Conservation (phyloP, 139 green algal genomes). For the Chlamydomonas sp. region DNA sequence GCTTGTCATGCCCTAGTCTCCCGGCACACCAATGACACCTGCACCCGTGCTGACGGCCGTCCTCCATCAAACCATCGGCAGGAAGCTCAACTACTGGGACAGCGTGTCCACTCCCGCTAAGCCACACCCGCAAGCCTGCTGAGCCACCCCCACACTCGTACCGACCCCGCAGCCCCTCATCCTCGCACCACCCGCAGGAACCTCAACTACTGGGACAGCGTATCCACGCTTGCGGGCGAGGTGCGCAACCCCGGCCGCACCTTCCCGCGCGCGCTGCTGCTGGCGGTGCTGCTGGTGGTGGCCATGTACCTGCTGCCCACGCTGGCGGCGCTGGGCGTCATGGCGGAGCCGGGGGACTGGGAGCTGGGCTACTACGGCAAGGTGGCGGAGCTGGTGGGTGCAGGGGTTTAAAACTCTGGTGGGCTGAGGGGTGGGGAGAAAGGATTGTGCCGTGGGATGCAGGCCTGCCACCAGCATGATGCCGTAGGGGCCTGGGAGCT, state of each 20-base stretch:
- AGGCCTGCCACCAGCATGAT: too few species aligned
- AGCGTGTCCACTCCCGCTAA: conserved; percentile 81
- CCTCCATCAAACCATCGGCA: conserved; percentile 64
- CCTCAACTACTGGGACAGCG: conserved; percentile 80
- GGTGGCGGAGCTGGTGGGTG: conserved; percentile 74
- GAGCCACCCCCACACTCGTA: too few species aligned
- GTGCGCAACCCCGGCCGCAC: conserved; percentile 77
- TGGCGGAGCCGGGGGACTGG: conserved; percentile 67
- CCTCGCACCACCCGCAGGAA: conserved; percentile 78
- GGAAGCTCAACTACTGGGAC: conserved; percentile 81
- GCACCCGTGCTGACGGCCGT: too few species aligned
- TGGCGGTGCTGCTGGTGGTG: conserved; percentile 77
- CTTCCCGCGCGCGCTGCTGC: conserved; percentile 87
- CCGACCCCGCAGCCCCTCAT: not conserved
- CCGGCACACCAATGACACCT: too few species aligned
- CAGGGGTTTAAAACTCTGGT: not conserved
- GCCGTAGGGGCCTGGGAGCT: too few species aligned
- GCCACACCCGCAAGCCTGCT: too few species aligned
- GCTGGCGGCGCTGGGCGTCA: conserved; percentile 82
- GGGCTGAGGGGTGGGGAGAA: not conserved
- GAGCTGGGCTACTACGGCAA: conserved; percentile 86
- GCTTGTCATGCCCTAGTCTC: too few species aligned
- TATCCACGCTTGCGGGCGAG: conserved; percentile 93
- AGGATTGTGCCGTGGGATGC: too few species aligned
- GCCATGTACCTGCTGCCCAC: conserved; percentile 77